Conservation (phyloP, 257 asterid genomes). For the Ocimum tenuiflorum region DNA sequence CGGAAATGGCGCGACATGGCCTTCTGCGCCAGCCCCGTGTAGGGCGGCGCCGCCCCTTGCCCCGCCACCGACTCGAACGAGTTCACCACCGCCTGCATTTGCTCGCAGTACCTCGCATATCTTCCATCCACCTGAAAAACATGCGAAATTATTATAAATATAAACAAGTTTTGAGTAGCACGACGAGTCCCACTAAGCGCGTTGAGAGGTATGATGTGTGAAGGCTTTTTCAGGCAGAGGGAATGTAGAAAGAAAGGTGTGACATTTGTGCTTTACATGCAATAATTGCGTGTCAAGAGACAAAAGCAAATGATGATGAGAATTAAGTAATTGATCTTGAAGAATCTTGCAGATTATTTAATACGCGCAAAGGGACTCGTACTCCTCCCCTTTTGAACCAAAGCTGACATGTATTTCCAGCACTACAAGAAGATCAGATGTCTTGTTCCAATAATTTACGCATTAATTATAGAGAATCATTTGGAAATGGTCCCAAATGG, state of each 20-base stretch:
- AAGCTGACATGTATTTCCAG: background rate
- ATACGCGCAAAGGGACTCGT: no score
- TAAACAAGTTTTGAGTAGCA: no score
- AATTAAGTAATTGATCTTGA: background rate
- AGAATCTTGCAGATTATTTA: background rate
- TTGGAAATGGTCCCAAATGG: slow-evolving; percentile 30
- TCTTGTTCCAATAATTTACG: slow-evolving; percentile 29
- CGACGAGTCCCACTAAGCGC: no score
- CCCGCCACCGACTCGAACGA: slow-evolving; percentile 53
- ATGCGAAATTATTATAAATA: background rate
- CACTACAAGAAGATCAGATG: no score
- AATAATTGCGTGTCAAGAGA: slow-evolving; percentile 23
- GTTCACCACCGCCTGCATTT: slow-evolving; percentile 56
- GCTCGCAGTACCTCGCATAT: slow-evolving; percentile 51
- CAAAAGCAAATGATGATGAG: background rate
- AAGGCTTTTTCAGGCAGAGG: slow-evolving; percentile 48
- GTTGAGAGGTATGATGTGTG: no score
- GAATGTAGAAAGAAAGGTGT: slow-evolving; percentile 34
- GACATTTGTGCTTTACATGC: slow-evolving; percentile 14
- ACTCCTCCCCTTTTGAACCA: slow-evolving; percentile 1
- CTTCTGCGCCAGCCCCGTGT: slow-evolving; percentile 58
- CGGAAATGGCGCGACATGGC: slow-evolving; percentile 80
- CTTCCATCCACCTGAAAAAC: slow-evolving; percentile 52
- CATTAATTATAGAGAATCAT: background rate
- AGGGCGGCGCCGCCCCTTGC: slow-evolving; percentile 46